Evolutionary conservation across 2,329 filamentous ascomycete genomes (phyloP).

Genomic region (Colletotrichum euphorbiae): DNA sequence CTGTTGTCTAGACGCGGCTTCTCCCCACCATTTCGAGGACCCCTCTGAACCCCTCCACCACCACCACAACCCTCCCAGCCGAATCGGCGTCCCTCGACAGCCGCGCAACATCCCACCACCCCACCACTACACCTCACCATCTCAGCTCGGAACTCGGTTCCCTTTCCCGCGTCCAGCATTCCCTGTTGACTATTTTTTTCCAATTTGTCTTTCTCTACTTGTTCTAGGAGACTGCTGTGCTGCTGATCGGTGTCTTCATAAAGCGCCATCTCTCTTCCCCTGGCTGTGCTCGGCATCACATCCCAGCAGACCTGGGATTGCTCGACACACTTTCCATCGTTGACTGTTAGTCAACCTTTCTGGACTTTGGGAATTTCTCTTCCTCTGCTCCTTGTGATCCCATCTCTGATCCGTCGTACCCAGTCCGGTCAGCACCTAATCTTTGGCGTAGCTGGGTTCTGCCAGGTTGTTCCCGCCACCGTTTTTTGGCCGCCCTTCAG

Average conservation of each 20-base stretch:
- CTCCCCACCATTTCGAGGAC: slow-evolving; percentile 34
- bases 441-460: slow-evolving; percentile 30
- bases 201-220: background rate
- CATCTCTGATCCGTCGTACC: slow-evolving; percentile 19
- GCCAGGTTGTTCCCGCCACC: slow-evolving; percentile 39
- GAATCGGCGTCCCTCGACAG: slow-evolving; percentile 41
- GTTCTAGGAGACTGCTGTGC: slow-evolving; percentile 22
- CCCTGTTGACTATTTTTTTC: slow-evolving; percentile 17
- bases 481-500: background rate
- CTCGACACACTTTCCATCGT: background rate
- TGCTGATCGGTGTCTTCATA: slow-evolving; percentile 17
- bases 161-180: slow-evolving; percentile 36
- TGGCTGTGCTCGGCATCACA: slow-evolving; percentile 12
- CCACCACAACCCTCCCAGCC: slow-evolving; percentile 31
- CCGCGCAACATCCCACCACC: slow-evolving; percentile 40
- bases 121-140: slow-evolving; percentile 31
- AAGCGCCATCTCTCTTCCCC: slow-evolving; percentile 5
- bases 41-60: slow-evolving; percentile 38
- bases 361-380: slow-evolving; percentile 15
- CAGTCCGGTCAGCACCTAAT: slow-evolving; percentile 41
- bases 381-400: slow-evolving; percentile 8
- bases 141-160: slow-evolving; percentile 25
- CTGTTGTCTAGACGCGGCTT: slow-evolving; percentile 29
- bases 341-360: slow-evolving; percentile 9
- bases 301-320: slow-evolving; percentile 15